Evolutionary conservation across 2,329 filamentous ascomycete species (phyloP), one percentile per base, ranked within the genome.

Genomic region (Cordyceps farinosa): DNA sequence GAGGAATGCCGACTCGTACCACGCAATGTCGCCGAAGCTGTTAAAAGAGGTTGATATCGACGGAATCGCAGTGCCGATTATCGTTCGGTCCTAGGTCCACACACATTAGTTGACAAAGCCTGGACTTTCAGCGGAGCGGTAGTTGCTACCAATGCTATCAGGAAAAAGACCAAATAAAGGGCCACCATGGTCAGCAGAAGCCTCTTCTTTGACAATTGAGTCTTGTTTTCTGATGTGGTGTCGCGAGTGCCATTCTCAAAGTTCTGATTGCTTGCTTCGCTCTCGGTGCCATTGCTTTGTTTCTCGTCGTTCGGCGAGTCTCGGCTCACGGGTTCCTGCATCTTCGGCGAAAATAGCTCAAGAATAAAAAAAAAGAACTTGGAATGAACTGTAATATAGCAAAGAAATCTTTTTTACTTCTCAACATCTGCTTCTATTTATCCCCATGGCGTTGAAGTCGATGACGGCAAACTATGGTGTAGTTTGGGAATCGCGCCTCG

Each of bases 1-100:
- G 54, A 76, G 72, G 64, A 71, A 78, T 5, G 76, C 76, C 32
- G 75, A 73, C 1, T 76, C 78, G 65, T 82, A 82, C 80, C 80
- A 82, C 32, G 77, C 77, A 10, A 80, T 73, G 61, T 79, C 76
- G 8, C 72, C 69, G 1, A 79, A 69, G 34, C 72, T 69, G 22
- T 75, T 69, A 67, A 76, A 73, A 34, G 65, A 61, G 53, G 51
- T 30, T 6, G 66, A 65, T 54, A 67, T 67, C 10, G 52, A 48
- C 7, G 66, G 66, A n/a, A 67, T 62, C 3, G 66, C 66, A 1
- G 65, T 66, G 9, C 54, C 66, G 11, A 67, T 34, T 17, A 67
- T 66, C 7, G 59, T 66, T 30, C 53, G 36, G 27, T 56, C 53
- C 53, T 56, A 42, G 29, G 38, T 15, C 38, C 10, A 40, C 5